Conservation (phyloP, 495 filamentous ascomycete genomes). For the Pseudevernia furfuracea region DNA sequence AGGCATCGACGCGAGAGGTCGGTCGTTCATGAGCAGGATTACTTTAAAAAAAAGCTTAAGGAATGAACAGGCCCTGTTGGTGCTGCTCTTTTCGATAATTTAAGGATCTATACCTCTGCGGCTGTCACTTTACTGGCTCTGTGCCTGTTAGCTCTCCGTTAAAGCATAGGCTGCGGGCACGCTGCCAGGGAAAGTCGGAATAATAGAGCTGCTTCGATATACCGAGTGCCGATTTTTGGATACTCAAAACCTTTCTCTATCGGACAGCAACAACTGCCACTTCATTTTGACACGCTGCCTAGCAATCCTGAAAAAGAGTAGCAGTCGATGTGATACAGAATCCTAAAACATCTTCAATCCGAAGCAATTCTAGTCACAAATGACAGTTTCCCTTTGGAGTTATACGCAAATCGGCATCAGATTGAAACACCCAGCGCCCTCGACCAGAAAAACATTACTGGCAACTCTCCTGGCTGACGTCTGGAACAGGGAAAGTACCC, state of each 20-base stretch:
- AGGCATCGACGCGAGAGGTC: neutral
- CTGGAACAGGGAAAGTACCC: neutral
- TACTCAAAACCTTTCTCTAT: neutral
- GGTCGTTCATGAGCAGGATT: neutral
- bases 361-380: neutral
- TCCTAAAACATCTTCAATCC: neutral
- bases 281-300: neutral
- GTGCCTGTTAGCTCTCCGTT: neutral
- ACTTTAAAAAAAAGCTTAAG: too few species aligned
- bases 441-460: neutral
- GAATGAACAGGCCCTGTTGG: neutral
- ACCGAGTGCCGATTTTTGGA: neutral
- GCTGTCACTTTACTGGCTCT: neutral
- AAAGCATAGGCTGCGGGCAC: neutral
- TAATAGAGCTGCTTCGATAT: neutral
- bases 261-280: neutral
- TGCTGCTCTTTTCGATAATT: neutral
- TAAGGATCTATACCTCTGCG: neutral
- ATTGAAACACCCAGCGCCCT: neutral
- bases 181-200: neutral
- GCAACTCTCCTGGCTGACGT: neutral
- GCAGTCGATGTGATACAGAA: neutral
- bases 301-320: neutral
- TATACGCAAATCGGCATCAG: neutral
- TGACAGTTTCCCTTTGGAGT: neutral